phyloP scores from a whole-genome alignment of 2,329 filamentous ascomycete species.

The Ophiocordyceps camponoti-floridani region DNA sequence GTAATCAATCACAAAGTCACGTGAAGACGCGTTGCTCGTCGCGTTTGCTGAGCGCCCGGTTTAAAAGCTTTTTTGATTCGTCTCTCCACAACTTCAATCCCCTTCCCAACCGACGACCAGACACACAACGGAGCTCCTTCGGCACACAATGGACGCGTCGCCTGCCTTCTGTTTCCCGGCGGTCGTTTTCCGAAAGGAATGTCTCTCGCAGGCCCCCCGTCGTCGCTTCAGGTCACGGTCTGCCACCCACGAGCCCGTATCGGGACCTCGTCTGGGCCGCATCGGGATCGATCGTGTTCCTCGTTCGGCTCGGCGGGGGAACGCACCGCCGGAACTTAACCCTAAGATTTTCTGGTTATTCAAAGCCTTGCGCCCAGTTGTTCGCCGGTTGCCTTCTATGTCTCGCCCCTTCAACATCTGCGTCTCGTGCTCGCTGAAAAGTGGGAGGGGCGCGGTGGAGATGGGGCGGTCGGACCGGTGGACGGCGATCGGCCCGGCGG shows the following conservation, averaged over 20 bases:
- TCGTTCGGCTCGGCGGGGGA: conserved; percentile 30
- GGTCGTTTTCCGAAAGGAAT: conserved; percentile 53
- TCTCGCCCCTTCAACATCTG: conserved; percentile 11
- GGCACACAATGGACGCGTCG: conserved; percentile 4
- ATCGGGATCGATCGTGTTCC: conserved; percentile 22
- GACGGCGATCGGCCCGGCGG: not conserved
- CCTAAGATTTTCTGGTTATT: conserved; percentile 72
- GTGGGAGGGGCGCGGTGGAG: conserved; percentile 22
- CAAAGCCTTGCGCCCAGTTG: conserved; percentile 56
- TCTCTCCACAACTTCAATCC: not conserved
- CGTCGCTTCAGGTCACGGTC: conserved; percentile 21
- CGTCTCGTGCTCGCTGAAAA: conserved; percentile 30
- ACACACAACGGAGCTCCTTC: conserved; percentile 25
- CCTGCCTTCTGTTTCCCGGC: conserved; percentile 65
- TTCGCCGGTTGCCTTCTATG: conserved; percentile 52
- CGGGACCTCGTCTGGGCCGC: conserved; percentile 31
- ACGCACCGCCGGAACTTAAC: conserved; percentile 80
- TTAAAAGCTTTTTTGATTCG: not conserved
- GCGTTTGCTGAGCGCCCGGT: not conserved
- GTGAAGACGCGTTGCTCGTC: not conserved
- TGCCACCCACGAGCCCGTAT: conserved; percentile 45
- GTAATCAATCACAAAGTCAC: not conserved
- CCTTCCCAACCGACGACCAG: not conserved
- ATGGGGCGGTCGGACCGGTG: conserved; percentile 9
- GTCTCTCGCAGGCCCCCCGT: conserved; percentile 29